Evolutionary conservation across 2,329 filamentous ascomycete genomes (phyloP).

Genomic region (Juglanconis oblonga): DNA sequence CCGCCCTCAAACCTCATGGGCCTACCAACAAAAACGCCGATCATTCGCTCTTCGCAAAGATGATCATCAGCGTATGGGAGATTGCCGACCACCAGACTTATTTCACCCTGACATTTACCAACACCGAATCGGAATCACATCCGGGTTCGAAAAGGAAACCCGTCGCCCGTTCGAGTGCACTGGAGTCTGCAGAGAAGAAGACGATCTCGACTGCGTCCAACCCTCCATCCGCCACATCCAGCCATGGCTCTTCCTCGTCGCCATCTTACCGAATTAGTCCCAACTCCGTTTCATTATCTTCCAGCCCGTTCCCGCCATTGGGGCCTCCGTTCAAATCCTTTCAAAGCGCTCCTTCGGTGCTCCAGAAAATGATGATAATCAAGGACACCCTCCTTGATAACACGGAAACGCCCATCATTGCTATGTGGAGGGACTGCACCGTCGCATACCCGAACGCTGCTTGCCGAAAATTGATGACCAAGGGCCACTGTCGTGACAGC

Average conservation of each 20-base stretch:
- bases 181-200: conserved; percentile 46
- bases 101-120: conserved; percentile 74
- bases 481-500: conserved; percentile 37
- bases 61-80: conserved; percentile 75
- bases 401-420: conserved; percentile 70
- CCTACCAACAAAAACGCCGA: conserved; percentile 35
- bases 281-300: conserved; percentile 48
- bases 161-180: conserved; percentile 35
- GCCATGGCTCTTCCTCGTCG: conserved; percentile 42
- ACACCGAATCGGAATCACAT: conserved; percentile 42
- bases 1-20: conserved; percentile 31
- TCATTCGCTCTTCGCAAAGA: conserved; percentile 58
- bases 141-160: conserved; percentile 34
- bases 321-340: conserved; percentile 59
- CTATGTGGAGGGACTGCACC: conserved; percentile 78
- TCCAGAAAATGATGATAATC: conserved; percentile 71
- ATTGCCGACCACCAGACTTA: conserved; percentile 65
- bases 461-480: conserved; percentile 49
- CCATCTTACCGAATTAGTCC: conserved; percentile 48
- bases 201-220: conserved; percentile 41
- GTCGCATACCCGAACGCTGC: conserved; percentile 72
- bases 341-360: conserved; percentile 59
- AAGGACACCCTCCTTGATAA: conserved; percentile 77
- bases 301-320: conserved; percentile 62
- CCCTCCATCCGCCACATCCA: conserved; percentile 45